Base-by-base conservation (phyloP, 2,329 filamentous ascomycete genomes). In the Colletotrichum gloeosporioides region DNA sequence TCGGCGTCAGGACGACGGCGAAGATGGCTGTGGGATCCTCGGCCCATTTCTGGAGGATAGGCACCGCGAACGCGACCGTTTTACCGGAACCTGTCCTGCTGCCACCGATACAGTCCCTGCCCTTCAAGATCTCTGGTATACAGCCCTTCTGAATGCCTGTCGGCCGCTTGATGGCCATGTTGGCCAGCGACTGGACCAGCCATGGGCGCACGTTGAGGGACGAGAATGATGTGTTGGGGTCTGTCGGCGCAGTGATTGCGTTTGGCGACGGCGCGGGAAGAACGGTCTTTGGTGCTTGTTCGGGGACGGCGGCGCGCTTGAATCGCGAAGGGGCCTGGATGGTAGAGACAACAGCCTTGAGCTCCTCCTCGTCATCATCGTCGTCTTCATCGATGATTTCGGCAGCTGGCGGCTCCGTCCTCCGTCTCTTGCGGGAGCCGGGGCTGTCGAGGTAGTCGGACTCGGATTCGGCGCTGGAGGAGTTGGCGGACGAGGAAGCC, bases 1-100 rank as follows among this genome's bases (percentile, higher is more conserved):
- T 98, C 25, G 96, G 96, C 10, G 97, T 99, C 81, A 99, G 87
- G 16, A 99, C 92, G 8, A 99, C 88, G 3, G 92, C 96, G 84
- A 95, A 99, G 80, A 99, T 96, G 59, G 95, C 97, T 75, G 94
- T 93, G 1, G 97, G 97, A 86, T 99, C 96, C 82, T 96, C 91
- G 3, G 96, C 93, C 96, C 96, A 99, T 84, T 94, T 94, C 83
- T 99, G 96, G 78, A 99, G 87, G 76, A 99, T 98, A 1, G 97
- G 97, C 12, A 96, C 95, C 1, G 96, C 95, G 85, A 99, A 99
- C 2, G 97, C 96, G 59, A 99, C 93, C 5, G 97, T 99, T 88
- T 99, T 99, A 86, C 97, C 97, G 15, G 96, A 98, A 88, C 97
- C 97, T 0, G 97, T 99, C 78, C 96, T 91, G 82, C 95, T 98